A percentile compares a stretch with the other conserved stretches of the same genome.
Evolutionary conservation across 805 yeast species (phyloP).

Genomic region (Hanseniaspora hatyaiensis): DNA sequence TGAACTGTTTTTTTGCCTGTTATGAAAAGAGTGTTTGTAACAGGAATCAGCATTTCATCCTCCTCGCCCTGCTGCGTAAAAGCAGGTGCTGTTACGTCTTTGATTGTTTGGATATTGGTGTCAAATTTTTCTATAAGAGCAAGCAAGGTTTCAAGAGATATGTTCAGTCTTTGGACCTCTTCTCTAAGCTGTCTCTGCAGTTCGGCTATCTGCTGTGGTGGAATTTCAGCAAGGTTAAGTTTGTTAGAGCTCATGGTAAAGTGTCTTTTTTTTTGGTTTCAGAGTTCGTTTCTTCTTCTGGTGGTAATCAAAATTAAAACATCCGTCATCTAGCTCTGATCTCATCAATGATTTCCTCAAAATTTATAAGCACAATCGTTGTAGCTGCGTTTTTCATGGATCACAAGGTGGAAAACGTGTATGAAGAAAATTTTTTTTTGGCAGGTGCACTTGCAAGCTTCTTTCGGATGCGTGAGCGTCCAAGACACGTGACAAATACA

Average conservation of each 20-base stretch:
- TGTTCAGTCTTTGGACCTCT: conserved; percentile 75
- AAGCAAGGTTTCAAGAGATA: conserved; percentile 70
- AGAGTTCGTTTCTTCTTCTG: no score
- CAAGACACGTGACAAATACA: no score
- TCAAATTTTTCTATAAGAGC: conserved; percentile 71
- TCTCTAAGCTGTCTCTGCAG: conserved; percentile 72
- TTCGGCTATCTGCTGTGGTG: conserved; percentile 73
- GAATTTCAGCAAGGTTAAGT: conserved; percentile 58
- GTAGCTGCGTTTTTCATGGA: no score
- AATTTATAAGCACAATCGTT: no score
- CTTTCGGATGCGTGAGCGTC: no score
- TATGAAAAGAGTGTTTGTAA: conserved; percentile 77
- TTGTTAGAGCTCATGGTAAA: conserved; percentile 19
- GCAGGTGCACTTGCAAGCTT: no score
- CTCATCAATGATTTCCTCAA: no score
- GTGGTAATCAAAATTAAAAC: no score
- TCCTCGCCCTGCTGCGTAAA: conserved; percentile 30
- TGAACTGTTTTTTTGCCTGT: conserved; percentile 46
- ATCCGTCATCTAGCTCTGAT: no score
- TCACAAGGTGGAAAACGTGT: no score
- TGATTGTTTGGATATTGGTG: conserved; percentile 67
- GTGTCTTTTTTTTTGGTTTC: no score
- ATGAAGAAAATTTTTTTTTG: no score
- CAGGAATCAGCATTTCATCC: conserved; percentile 62
- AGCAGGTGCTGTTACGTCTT: conserved; percentile 33